phyloP scores from a whole-genome alignment of 1,284 basidiomycete genomes.

The Wolfiporia cocos region DNA sequence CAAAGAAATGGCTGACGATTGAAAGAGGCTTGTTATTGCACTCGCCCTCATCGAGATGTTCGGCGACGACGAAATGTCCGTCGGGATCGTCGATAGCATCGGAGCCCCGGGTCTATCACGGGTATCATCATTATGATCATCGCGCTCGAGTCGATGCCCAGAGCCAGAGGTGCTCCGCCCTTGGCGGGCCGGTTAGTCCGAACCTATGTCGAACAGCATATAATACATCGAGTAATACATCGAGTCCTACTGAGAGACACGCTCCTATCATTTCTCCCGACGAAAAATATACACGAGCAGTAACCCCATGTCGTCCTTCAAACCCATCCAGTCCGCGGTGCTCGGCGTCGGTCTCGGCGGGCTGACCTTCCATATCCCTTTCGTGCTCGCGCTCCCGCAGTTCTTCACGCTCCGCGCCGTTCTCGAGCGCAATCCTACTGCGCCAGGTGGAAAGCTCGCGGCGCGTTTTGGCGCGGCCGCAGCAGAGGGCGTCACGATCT shows the following conservation, averaged over 20 bases:
- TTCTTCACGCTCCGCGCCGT: conserved; percentile 71
- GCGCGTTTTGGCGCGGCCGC: conserved; percentile 52
- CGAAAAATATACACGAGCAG: no score
- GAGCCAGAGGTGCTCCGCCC: no score
- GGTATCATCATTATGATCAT: no score
- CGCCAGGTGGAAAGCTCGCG: conserved; percentile 55
- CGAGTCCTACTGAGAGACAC: background rate
- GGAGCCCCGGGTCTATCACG: background rate
- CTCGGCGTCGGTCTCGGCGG: conserved; percentile 74
- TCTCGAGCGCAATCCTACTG: conserved; percentile 50
- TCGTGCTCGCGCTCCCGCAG: conserved; percentile 69
- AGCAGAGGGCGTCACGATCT: conserved; percentile 38
- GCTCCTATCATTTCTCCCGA: no score
- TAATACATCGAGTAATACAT: no score
- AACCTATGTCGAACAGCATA: no score
- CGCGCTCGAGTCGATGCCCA: no score
- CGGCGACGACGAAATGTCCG: background rate
- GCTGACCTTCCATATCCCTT: conserved; percentile 75
- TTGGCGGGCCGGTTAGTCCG: no score
- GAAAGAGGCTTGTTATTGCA: no score
- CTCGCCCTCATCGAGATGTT: background rate
- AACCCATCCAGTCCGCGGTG: conserved; percentile 63
- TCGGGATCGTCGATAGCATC: conserved; percentile 5
- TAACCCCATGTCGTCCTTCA: conserved; percentile 3
- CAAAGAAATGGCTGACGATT: no score